Conservation (phyloP, 352 stramenopile species). For the Detonula confervacea region DNA sequence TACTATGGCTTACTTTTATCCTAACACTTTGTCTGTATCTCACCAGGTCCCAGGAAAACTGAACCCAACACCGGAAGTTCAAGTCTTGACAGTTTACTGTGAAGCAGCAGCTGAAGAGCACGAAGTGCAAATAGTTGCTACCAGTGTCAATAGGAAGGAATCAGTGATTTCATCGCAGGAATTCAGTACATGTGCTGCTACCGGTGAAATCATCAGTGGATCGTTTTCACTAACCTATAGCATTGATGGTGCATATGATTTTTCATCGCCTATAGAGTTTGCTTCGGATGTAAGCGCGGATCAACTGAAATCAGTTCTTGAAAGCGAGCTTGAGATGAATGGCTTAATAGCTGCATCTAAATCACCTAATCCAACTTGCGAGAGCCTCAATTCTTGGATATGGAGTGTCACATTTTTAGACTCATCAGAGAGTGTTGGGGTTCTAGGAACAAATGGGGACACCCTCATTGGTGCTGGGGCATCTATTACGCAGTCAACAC, state of each 20-base stretch:
- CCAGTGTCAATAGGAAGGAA: constrained; percentile 47
- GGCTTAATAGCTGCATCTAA: constrained; percentile 52
- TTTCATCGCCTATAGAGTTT: constrained; percentile 56
- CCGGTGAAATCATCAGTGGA: constrained; percentile 54
- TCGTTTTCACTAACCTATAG: constrained; percentile 58
- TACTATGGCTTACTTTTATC: too few relatives aligned
- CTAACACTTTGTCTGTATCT: too few relatives aligned
- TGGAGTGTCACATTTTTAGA: constrained; percentile 85
- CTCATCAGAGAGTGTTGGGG: constrained; percentile 39
- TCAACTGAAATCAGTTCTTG: constrained; percentile 50
- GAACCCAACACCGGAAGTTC: constrained; percentile 58
- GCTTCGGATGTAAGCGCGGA: constrained; percentile 51
- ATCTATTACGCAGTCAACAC: constrained; percentile 33
- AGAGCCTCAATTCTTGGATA: constrained; percentile 74
- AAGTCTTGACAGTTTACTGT: constrained; percentile 69
- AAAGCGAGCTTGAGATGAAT: constrained; percentile 50
- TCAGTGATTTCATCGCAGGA: constrained; percentile 53
- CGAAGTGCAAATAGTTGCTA: constrained; percentile 72
- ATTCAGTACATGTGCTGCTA: constrained; percentile 60
- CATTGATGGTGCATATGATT: constrained; percentile 41
- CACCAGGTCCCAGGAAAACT: constrained; percentile 65
- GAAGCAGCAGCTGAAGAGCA: constrained; percentile 43
- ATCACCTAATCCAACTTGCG: constrained; percentile 70
- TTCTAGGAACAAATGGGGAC: constrained; percentile 54
- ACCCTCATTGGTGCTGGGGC: constrained; percentile 47